Evolutionary conservation across 495 filamentous ascomycete genomes (phyloP).

Genomic region (Aspergillus sparsus): DNA sequence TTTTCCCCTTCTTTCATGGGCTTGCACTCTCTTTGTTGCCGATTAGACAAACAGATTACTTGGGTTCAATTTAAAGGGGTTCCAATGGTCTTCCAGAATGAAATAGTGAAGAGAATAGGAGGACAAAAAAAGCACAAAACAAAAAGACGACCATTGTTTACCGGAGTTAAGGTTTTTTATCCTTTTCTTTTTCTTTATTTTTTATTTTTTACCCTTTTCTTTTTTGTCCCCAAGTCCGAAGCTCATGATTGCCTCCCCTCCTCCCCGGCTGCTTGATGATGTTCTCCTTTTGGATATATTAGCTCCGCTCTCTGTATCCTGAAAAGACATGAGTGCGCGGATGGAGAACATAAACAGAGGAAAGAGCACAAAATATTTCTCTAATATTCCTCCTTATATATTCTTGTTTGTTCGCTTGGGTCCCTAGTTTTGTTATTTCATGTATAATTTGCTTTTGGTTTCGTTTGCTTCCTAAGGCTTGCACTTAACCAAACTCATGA

Average conservation of each 20-base stretch:
- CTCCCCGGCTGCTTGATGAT: too few species aligned
- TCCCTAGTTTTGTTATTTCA: too few species aligned
- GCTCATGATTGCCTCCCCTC: too few species aligned
- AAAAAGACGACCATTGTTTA: too few species aligned
- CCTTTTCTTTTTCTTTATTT: neutral
- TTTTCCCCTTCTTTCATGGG: constrained; percentile 6
- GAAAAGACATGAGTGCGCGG: too few species aligned
- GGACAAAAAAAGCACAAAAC: too few species aligned
- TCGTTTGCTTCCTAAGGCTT: neutral
- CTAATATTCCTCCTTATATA: too few species aligned
- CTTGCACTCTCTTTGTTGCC: constrained; percentile 20
- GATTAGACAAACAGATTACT: constrained; percentile 11
- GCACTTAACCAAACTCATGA: constrained; percentile 16
- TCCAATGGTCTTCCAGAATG: constrained; percentile 1
- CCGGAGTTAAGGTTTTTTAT: too few species aligned
- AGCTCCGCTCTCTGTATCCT: neutral
- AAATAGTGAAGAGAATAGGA: neutral
- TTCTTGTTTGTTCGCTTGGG: too few species aligned
- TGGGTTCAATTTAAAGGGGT: constrained; percentile 1
- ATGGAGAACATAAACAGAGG: too few species aligned
- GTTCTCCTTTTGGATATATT: constrained; percentile 17
- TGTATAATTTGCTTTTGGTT: too few species aligned
- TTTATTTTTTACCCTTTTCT: neutral
- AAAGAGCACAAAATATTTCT: too few species aligned
- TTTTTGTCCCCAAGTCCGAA: neutral